Percentiles rank a stretch among this genome's conserved stretches.
These are phyloP conservation scores for Cyberlindnera petersonii DNA, from an alignment of 805 yeast species.

Conservation along the genomic window DNA sequence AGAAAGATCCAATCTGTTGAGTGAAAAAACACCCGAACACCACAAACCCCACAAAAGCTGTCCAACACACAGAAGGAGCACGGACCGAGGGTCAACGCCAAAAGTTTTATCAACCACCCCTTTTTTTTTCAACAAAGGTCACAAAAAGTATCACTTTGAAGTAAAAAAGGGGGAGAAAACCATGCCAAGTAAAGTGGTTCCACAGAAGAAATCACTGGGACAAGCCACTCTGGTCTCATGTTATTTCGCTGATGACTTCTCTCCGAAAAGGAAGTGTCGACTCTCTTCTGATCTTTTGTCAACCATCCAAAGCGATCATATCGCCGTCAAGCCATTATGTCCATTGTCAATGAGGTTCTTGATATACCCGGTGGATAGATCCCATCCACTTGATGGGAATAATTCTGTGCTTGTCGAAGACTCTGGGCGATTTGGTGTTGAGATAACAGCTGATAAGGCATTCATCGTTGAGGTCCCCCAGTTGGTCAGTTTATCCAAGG, in stretches of 20 bases:
- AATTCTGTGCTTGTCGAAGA: conserved; percentile 10
- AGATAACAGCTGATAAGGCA: conserved; percentile 22
- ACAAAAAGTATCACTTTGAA: no score
- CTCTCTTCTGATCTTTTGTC: conserved; percentile 9
- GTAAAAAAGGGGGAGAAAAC: not conserved
- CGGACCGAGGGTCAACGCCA: no score
- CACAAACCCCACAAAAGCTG: no score
- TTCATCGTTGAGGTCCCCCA: conserved; percentile 11
- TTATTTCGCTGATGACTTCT: conserved; percentile 11
- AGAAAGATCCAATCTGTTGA: no score
- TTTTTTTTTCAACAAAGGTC: no score
- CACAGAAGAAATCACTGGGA: not conserved
- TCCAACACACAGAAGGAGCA: no score
- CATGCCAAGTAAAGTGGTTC: conserved; percentile 3
- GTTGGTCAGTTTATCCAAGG: conserved; percentile 17
- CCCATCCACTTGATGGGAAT: conserved; percentile 2
- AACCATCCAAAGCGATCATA: conserved; percentile 1
- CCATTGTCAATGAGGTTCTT: conserved; percentile 15
- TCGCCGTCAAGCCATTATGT: conserved; percentile 21
- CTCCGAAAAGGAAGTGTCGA: conserved; percentile 2
- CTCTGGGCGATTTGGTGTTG: conserved; percentile 14
- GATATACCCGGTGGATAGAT: conserved; percentile 7
- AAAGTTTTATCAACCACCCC: no score
- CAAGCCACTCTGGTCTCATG: conserved; percentile 3
- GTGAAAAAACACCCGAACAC: conserved; percentile 4